Percentiles rank a stretch among this genome's conserved stretches.
Conservation (phyloP, 2,329 filamentous ascomycete genomes). For the Beauveria asiatica region DNA sequence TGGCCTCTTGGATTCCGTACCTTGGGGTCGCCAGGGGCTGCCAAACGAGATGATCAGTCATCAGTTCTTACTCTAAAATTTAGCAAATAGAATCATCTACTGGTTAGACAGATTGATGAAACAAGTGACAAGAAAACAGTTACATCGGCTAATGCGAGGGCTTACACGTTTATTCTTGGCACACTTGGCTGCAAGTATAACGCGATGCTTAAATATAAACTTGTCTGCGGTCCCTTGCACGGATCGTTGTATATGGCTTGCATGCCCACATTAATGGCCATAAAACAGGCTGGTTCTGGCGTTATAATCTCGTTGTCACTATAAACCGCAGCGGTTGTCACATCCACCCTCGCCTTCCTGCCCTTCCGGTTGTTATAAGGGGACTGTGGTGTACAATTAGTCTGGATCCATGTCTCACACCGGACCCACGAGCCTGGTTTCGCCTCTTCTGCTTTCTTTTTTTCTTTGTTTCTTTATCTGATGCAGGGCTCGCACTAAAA, state of each 20-base stretch:
- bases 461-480: conserved; percentile 1
- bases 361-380: not conserved
- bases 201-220: too few species aligned
- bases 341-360: not conserved
- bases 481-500: not conserved
- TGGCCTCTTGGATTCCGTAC: not conserved
- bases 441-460: not conserved
- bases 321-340: not conserved
- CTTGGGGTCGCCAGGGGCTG: too few species aligned
- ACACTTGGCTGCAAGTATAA: too few species aligned
- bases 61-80: too few species aligned
- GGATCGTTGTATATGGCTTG: not conserved
- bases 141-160: not conserved
- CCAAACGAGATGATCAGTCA: too few species aligned
- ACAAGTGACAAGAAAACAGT: too few species aligned
- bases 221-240: not conserved
- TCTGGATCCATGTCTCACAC: not conserved
- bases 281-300: not conserved
- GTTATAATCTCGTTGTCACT: not conserved
- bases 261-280: conserved; percentile 6
- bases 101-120: too few species aligned
- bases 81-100: too few species aligned
- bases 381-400: not conserved
- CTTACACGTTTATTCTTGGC: not conserved
- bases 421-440: not conserved